A percentile compares a stretch with the other conserved stretches of the same genome.
Conservation (phyloP, 1,139 yeast species). For the Yamadazyma diddensiae region DNA sequence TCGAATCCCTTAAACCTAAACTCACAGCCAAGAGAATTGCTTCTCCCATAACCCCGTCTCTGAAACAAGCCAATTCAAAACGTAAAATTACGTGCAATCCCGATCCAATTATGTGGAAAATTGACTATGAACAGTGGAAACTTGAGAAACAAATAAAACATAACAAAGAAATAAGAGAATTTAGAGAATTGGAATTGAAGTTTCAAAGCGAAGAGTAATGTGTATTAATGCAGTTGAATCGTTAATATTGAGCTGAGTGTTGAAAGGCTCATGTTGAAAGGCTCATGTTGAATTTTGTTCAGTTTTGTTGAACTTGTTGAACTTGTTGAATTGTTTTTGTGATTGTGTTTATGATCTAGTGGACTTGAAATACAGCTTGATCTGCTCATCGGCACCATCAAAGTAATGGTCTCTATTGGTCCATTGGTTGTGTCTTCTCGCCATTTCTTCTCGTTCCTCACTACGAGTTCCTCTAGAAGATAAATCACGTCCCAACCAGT, state of each 20-base stretch:
- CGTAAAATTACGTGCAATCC: slow-evolving; percentile 12
- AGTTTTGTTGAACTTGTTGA: too few relatives aligned
- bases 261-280: too few relatives aligned
- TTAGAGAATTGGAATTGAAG: slow-evolving; percentile 18
- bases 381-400: slow-evolving; percentile 43
- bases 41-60: slow-evolving; percentile 27
- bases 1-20: too few relatives aligned
- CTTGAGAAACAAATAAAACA: slow-evolving; percentile 10
- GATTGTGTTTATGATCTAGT: slow-evolving; percentile 25
- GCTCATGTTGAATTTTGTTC: too few relatives aligned
- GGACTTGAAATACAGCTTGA: slow-evolving; percentile 47
- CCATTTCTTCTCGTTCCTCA: slow-evolving; percentile 44
- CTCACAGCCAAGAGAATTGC: too few relatives aligned
- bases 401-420: slow-evolving; percentile 43
- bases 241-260: too few relatives aligned
- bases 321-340: too few relatives aligned
- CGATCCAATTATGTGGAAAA: slow-evolving; percentile 13
- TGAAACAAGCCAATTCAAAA: slow-evolving; percentile 17
- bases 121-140: slow-evolving; percentile 19
- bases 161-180: slow-evolving; percentile 14
- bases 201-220: slow-evolving; percentile 2
- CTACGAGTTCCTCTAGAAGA: slow-evolving; percentile 51
- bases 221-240: too few relatives aligned
- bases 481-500: slow-evolving; percentile 60
- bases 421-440: slow-evolving; percentile 47